A percentile compares a stretch with the other conserved stretches of the same genome.
These are phyloP conservation scores for Globisporangium abappressorium DNA, from an alignment of 352 stramenopile species.

Conservation along the genomic window DNA sequence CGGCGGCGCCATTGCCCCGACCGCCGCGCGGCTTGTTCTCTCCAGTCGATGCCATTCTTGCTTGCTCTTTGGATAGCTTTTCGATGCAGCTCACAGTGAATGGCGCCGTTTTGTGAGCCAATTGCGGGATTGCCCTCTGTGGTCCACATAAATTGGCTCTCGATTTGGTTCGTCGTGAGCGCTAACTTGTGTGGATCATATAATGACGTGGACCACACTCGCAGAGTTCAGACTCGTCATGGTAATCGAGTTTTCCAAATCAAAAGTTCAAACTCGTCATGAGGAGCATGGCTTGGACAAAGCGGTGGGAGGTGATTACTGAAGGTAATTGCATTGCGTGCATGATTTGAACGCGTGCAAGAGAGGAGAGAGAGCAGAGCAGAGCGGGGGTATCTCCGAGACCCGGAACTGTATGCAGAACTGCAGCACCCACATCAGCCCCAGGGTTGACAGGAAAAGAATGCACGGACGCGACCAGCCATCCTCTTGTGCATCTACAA, in stretches of 20 bases:
- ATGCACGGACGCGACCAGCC: neutral
- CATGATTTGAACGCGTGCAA: neutral
- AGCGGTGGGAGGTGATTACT: neutral
- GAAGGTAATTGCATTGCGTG: neutral
- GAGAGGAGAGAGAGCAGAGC: neutral
- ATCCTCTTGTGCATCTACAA: neutral
- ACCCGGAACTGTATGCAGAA: neutral
- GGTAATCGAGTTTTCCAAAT: no score
- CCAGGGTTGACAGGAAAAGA: neutral
- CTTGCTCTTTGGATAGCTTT: neutral
- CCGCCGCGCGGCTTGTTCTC: neutral
- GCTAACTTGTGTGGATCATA: neutral
- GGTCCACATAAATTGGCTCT: neutral
- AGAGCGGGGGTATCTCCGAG: neutral
- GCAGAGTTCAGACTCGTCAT: no score
- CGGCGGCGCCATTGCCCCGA: neutral
- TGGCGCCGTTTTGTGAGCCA: neutral
- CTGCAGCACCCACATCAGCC: neutral
- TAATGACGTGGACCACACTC: neutral
- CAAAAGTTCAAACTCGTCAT: no score
- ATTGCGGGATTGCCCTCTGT: neutral
- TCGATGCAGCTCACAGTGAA: neutral
- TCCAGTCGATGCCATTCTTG: conserved; percentile 3
- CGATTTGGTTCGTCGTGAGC: neutral
- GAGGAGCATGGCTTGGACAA: neutral